Base-by-base conservation (phyloP, 2,329 filamentous ascomycete species). In the Tolypocladium tundrense region DNA sequence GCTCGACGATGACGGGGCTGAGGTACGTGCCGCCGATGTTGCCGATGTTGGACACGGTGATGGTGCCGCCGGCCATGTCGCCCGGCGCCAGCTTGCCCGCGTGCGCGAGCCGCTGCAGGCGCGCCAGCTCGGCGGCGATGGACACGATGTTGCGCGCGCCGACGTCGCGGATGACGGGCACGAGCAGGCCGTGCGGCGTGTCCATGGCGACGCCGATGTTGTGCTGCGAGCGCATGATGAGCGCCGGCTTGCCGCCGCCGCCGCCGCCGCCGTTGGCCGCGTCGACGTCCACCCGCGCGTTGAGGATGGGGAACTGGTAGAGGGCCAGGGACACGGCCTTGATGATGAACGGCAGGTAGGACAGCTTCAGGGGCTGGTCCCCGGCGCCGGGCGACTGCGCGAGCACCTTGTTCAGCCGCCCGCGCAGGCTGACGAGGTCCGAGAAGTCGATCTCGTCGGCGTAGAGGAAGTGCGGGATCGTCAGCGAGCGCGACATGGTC, bases 191-290 rank as follows among this genome's bases (percentile, higher is more conserved):
- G 8, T 80, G 79, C 0, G 93, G 91, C 0, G 93, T 96, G 73
- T 99, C 94, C 82, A 99, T 94, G 58, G 94, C 94, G 40, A 99
- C 81, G 60, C 94, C 94, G 61, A 99, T 93, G 73, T 99, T 96
- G 79, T 99, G 94, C 67, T 89, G 86, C 56, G 84, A 83, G 58
- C 92, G 88, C 77, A 90, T 84, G 58, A 92, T 77, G 4, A 99
- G 79, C 40, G 82, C 81, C 0, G 93, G 91, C 67, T 90, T 93
- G 57, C 76, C 75, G 8, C 79, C 76, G 59, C 72, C 70, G 57
- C 76, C 75, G 8, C 79, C 76, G 59, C 72, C 70, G 56, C 77
- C 75, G 9, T 79, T 76, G 59, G 72, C 69, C 21, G 73, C 60
- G 59, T 80, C 76, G 48, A 77, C 60, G 65, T 97, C 90, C 31